These are phyloP conservation scores for Psidium friedrichsthalianum DNA, from an alignment of 345 rosid species.

Conservation along the genomic window DNA sequence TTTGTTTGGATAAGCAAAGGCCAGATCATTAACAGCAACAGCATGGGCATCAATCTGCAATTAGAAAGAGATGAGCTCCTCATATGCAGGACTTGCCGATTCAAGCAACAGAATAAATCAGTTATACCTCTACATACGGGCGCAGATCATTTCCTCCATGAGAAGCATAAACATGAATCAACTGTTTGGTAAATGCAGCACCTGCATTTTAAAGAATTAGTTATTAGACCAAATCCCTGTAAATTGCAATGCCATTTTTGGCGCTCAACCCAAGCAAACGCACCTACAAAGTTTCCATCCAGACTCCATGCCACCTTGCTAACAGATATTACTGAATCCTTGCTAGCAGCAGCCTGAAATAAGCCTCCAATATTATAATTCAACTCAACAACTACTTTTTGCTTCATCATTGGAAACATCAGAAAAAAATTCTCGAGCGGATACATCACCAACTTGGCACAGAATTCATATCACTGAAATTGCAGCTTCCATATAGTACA, in stretches of 20 bases:
- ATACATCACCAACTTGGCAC: not conserved
- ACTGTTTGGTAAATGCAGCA: slow-evolving; percentile 19
- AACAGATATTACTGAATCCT: slow-evolving; percentile 37
- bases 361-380: not conserved
- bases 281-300: slow-evolving; percentile 48
- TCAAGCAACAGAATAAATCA: not conserved
- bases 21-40: slow-evolving; percentile 83
- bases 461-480: not conserved
- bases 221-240: not conserved
- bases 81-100: not conserved
- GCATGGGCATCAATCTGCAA: slow-evolving; percentile 75
- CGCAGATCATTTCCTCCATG: slow-evolving; percentile 16
- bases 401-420: not conserved
- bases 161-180: slow-evolving; percentile 19
- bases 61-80: slow-evolving; percentile 2
- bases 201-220: slow-evolving; percentile 7
- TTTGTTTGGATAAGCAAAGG: slow-evolving; percentile 77
- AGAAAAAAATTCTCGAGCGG: not conserved
- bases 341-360: slow-evolving; percentile 34
- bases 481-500: not conserved
- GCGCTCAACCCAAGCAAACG: not conserved
- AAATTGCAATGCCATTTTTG: not conserved
- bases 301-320: slow-evolving; percentile 58
- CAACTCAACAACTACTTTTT: not conserved
- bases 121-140: slow-evolving; percentile 16